These are phyloP conservation scores for Amyloporia xantha DNA, from an alignment of 768 basidiomycete genomes.

Conservation along the genomic window DNA sequence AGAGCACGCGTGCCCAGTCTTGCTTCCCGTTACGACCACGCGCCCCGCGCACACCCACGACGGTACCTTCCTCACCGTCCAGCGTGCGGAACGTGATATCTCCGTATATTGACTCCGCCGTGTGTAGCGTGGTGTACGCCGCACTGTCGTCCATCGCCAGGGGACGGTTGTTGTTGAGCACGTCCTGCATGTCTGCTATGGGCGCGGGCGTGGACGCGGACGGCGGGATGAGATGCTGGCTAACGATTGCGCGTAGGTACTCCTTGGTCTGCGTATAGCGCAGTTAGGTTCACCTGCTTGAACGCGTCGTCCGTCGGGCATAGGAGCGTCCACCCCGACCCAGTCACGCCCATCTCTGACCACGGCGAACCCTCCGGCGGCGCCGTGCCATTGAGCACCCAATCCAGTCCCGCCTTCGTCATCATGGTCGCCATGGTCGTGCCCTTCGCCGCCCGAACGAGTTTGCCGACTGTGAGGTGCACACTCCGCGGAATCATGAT, in stretches of 20 bases:
- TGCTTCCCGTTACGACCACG: slow-evolving; percentile 54
- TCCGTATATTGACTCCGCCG: slow-evolving; percentile 52
- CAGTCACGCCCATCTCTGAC: slow-evolving; percentile 43
- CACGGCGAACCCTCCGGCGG: slow-evolving; percentile 68
- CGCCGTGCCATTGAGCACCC: slow-evolving; percentile 81
- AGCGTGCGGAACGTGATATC: slow-evolving; percentile 73
- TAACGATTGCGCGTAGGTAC: slow-evolving; percentile 51
- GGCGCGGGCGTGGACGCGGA: slow-evolving; percentile 14
- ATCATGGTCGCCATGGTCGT: slow-evolving; percentile 84
- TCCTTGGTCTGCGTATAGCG: slow-evolving; percentile 53
- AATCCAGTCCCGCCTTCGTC: slow-evolving; percentile 79
- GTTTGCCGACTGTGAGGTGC: slow-evolving; percentile 80
- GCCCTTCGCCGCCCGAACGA: slow-evolving; percentile 83
- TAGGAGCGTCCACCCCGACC: slow-evolving; percentile 77
- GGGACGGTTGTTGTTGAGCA: slow-evolving; percentile 64
- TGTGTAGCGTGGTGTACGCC: slow-evolving; percentile 75
- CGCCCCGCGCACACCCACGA: slow-evolving; percentile 71
- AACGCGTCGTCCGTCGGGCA: slow-evolving; percentile 93
- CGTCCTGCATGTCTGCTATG: slow-evolving; percentile 10
- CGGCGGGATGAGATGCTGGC: slow-evolving; percentile 62
- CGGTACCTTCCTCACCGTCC: slow-evolving; percentile 33
- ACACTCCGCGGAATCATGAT: slow-evolving; percentile 84
- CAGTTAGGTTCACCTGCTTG: slow-evolving; percentile 77
- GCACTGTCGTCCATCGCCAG: slow-evolving; percentile 63
- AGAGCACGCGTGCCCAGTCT: slow-evolving; percentile 59